Conservation (phyloP, 2,329 filamentous ascomycete genomes). For the Hypoxylon rubiginosum region DNA sequence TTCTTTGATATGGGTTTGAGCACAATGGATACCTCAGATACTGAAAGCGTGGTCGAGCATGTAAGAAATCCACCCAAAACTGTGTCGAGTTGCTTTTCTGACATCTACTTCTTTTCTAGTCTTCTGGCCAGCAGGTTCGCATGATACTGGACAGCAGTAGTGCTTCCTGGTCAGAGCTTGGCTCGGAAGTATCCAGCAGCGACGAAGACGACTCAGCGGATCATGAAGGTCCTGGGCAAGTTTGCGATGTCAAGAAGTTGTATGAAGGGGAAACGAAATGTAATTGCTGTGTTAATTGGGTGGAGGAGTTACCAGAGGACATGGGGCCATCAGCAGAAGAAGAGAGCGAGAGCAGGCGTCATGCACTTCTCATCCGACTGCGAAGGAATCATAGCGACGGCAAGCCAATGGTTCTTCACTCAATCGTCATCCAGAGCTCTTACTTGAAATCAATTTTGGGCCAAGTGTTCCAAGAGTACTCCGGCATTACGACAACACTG, state of each 20-base stretch:
- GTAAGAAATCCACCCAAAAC: conserved; percentile 5
- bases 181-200: conserved; percentile 21
- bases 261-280: conserved; percentile 49
- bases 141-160: conserved; percentile 16
- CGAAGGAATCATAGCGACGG: conserved; percentile 28
- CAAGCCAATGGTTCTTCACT: conserved; percentile 30
- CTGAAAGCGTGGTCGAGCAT: conserved; percentile 11
- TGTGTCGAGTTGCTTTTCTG: neutral
- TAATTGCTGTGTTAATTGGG: conserved; percentile 51
- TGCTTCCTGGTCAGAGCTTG: conserved; percentile 26
- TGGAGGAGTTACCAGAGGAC: conserved; percentile 42
- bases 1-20: neutral
- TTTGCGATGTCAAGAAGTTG: conserved; percentile 36
- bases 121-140: neutral
- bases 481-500: conserved; percentile 70
- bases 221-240: conserved; percentile 12
- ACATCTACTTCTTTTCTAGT: neutral
- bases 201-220: conserved; percentile 14
- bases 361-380: conserved; percentile 36
- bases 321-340: conserved; percentile 34
- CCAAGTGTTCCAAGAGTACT: conserved; percentile 69
- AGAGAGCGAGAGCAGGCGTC: conserved; percentile 25
- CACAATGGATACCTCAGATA: conserved; percentile 11
- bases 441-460: conserved; percentile 69
- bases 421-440: conserved; percentile 72